Percentiles rank a stretch among this genome's conserved stretches.
Conservation (phyloP, 179 eudicot genomes). For the Drosera spatulata region DNA sequence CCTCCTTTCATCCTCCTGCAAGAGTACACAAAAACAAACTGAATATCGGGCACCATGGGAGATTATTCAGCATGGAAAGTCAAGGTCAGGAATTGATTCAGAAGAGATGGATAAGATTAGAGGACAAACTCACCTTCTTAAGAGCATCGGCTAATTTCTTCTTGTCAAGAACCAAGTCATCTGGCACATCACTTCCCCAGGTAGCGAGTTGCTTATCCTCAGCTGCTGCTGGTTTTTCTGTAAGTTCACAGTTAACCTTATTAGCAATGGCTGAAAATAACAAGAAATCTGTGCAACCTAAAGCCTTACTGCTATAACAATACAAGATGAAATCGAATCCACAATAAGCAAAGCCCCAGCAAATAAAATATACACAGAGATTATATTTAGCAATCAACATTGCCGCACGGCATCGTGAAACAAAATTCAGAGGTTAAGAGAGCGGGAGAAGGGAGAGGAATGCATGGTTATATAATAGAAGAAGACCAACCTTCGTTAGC, state of each 20-base stretch:
- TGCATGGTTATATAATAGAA: background rate
- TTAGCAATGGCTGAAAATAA: background rate
- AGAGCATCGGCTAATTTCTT: constrained; percentile 68
- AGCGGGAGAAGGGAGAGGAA: background rate
- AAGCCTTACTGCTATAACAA: too few relatives aligned
- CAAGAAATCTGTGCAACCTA: background rate
- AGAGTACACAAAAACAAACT: background rate
- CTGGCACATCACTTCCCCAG: constrained; percentile 90
- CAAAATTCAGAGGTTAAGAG: background rate
- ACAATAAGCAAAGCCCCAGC: too few relatives aligned
- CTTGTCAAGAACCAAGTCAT: constrained; percentile 73
- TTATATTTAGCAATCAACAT: too few relatives aligned
- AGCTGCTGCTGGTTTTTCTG: constrained; percentile 41
- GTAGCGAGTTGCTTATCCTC: constrained; percentile 68
- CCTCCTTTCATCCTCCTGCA: constrained; percentile 62
- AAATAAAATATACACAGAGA: too few relatives aligned
- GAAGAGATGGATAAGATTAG: background rate
- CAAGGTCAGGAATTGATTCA: background rate
- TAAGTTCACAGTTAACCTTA: background rate
- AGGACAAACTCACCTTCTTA: constrained; percentile 33
- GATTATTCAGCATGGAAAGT: background rate
- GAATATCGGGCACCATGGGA: background rate
- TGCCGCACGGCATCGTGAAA: too few relatives aligned
- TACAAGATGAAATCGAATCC: too few relatives aligned
- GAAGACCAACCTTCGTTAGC: constrained; percentile 54